Evolutionary conservation across 2,329 filamentous ascomycete genomes (phyloP), one percentile per base, ranked within the genome.

Genomic region (Cercospora canescens): DNA sequence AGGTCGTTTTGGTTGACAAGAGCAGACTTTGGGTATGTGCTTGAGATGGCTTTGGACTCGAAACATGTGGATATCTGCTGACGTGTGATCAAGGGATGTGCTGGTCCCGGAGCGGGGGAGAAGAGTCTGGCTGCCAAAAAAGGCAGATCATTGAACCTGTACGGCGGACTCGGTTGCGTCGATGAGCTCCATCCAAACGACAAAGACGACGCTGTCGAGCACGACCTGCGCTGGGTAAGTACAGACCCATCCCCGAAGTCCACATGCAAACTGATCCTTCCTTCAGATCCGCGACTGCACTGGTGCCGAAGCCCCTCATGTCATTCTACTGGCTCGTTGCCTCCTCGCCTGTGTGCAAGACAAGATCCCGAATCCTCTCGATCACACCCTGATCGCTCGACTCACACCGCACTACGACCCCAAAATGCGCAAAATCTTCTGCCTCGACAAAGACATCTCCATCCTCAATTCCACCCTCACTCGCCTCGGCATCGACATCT

Each of bases 401-500:
- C 64, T 77, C 9, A 75, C 72, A 2, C 67, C 75, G 2, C 69
- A 60, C 7, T 76, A 77, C 67, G 67, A 65, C 21, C 26, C 24
- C 4, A 58, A 67, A 21, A 56, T 69, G 1, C 26, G 32, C 14
- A 54, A 32, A 6, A 34, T 88, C 0, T 94, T 93, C 77, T 89
- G 87, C 8, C 92, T 93, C 77, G 83, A 86, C 54, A 87, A 87
- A 75, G 92, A 92, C 70, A 86, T 94, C 66, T 84, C 89, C 61
- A 86, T 85, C 6, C 90, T 90, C 1, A 83, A 93, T 3, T 88
- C 92, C 71, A 82, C 93, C 6, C 84, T 94, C 6, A 90, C 92
- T 75, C 91, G 91, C 77, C 91, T 94, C 87, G 90, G 92, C 69
- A 82, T 94, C 63, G 89, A 94, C 74, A 88, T 93, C 56, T 94